Base-by-base conservation (phyloP, 2,329 filamentous ascomycete genomes). In the Neocatenulostroma microsporum region DNA sequence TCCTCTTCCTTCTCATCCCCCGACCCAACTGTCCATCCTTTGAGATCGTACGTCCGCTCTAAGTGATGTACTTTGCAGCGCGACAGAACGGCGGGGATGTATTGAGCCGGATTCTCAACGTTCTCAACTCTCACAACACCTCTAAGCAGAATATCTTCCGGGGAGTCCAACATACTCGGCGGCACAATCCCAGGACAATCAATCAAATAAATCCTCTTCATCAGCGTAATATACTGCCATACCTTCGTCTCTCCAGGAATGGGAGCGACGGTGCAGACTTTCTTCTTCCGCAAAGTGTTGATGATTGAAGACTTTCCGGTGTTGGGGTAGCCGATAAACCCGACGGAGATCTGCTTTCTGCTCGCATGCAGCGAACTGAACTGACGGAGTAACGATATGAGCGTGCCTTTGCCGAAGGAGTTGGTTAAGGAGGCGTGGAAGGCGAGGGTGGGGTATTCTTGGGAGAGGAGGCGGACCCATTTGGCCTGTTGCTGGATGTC, bases 201-300 rank as follows among this genome's bases (percentile, higher is more conserved):
- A 51, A 98, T 96, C 37, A 98, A 74, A 62, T 89, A 88, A 35
- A 94, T 94, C 36, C 86, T 74, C 67, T 88, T 93, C 84, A 94
- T 94, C 41, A 96, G 64, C 3, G 87, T 94, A 49, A 95, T 86
- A 56, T 95, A 95, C 60, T 95, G 89, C 89, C 91, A 96, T 20
- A 95, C 84, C 64, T 95, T 96, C 21, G 89, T 96, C 68, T 95
- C 88, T 11, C 88, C 91, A 5, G 91, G 89, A 44, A 96, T 94
- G 5, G 89, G 91, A 5, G 91, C 91, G 3, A 94, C 86, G 12
- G 74, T 91, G 66, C 88, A 88, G 26, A 95, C 88, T 60, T 91
- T 88, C 70, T 95, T 96, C 61, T 87, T 89, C 30, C 87, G 76
- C 3, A 98, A 68, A 0, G 89, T 94, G 66, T 98, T 98, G 66